Percentiles rank a stretch among this genome's conserved stretches.
phyloP scores from a whole-genome alignment of 1,284 basidiomycete genomes.

The Ustanciosporium gigantosporum region DNA sequence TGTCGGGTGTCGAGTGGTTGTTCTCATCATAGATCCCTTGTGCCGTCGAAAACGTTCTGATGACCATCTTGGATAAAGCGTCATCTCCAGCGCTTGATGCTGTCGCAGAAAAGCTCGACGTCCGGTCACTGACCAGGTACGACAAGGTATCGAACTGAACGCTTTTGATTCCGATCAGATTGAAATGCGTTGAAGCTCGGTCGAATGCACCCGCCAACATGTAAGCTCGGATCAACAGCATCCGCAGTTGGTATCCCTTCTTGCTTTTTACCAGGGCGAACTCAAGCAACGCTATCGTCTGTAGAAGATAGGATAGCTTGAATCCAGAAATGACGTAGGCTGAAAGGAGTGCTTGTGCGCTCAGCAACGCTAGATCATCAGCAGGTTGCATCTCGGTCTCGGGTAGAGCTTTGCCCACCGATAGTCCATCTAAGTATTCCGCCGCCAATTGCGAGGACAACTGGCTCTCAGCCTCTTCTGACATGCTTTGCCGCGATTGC shows the following conservation, averaged over 20 bases:
- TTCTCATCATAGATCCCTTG: slow-evolving; percentile 42
- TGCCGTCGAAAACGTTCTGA: slow-evolving; percentile 17
- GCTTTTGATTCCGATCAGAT: slow-evolving; percentile 32
- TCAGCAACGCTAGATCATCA: slow-evolving; percentile 79
- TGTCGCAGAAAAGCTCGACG: slow-evolving; percentile 5
- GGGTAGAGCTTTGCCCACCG: slow-evolving; percentile 69
- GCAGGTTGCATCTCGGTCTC: slow-evolving; percentile 81
- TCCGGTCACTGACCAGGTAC: slow-evolving; percentile 19
- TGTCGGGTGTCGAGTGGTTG: slow-evolving; percentile 25
- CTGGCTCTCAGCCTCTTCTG: slow-evolving; percentile 5
- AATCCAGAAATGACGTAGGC: slow-evolving; percentile 52
- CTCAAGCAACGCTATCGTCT: slow-evolving; percentile 26
- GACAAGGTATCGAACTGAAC: slow-evolving; percentile 43
- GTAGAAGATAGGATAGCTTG: slow-evolving; percentile 6
- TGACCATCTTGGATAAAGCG: slow-evolving; percentile 5
- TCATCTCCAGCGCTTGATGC: slow-evolving; percentile 9
- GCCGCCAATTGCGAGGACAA: slow-evolving; percentile 14
- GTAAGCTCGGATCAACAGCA: slow-evolving; percentile 41
- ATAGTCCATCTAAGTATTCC: slow-evolving; percentile 68
- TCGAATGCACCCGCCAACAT: slow-evolving; percentile 27
- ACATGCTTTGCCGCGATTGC: slow-evolving; percentile 4
- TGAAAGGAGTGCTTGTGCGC: slow-evolving; percentile 71
- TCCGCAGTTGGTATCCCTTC: slow-evolving; percentile 46
- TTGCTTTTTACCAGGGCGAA: slow-evolving; percentile 25
- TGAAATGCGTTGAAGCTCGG: slow-evolving; percentile 27